phyloP scores from a whole-genome alignment of 306 rosid species.

The Gastrolobium bilobum region DNA sequence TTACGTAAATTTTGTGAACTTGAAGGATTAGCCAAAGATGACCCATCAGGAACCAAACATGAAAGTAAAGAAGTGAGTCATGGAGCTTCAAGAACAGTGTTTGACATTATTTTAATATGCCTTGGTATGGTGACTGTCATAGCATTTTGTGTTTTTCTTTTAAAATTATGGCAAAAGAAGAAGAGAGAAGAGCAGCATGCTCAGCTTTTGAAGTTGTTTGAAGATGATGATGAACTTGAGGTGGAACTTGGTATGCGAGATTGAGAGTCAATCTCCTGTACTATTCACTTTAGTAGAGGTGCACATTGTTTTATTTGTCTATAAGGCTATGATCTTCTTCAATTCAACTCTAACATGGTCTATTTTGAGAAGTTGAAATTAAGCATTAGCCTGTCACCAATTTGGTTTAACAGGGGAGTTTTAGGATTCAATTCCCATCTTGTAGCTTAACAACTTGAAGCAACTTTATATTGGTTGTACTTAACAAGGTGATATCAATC shows the following conservation, averaged over 20 bases:
- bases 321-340: conserved; percentile 26
- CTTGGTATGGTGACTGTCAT: conserved; percentile 60
- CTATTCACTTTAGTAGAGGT: conserved; percentile 39
- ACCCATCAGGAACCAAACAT: conserved; percentile 55
- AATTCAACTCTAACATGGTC: conserved; percentile 39
- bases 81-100: conserved; percentile 52
- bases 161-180: conserved; percentile 86
- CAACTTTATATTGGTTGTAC: conserved; percentile 46
- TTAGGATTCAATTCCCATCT: conserved; percentile 38
- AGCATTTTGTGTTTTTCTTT: conserved; percentile 63
- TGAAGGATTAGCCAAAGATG: conserved; percentile 56
- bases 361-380: conserved; percentile 42
- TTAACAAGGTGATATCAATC: conserved; percentile 34
- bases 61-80: conserved; percentile 51
- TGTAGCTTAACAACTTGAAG: conserved; percentile 39
- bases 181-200: conserved; percentile 89
- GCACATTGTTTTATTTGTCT: conserved; percentile 34
- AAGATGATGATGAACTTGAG: conserved; percentile 94
- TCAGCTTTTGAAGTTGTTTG: conserved; percentile 87
- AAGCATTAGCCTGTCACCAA: conserved; percentile 8
- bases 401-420: conserved; percentile 35
- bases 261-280: conserved; percentile 45
- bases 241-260: conserved; percentile 90
- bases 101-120: conserved; percentile 55
- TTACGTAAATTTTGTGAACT: conserved; percentile 40